Conservation (phyloP, 352 stramenopile species). For the Pythium biforme region DNA sequence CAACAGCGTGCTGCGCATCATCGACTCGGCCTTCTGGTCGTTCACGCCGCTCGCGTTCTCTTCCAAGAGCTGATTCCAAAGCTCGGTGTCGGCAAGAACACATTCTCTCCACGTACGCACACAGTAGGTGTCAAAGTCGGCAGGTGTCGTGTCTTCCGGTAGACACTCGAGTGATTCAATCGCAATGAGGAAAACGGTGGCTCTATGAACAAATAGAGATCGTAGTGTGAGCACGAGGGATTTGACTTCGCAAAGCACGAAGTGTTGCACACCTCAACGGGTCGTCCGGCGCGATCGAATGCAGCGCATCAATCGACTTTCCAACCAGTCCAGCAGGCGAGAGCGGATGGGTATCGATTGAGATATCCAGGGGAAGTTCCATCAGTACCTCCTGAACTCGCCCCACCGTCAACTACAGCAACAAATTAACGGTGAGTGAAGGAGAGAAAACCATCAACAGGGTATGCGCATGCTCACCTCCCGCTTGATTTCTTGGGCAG, state of each 20-base stretch:
- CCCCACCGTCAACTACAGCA: conserved; percentile 41
- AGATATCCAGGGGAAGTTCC: conserved; percentile 46
- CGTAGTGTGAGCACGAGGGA: not conserved
- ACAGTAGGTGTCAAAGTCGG: conserved; percentile 50
- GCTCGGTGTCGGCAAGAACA: conserved; percentile 47
- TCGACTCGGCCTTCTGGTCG: conserved; percentile 54
- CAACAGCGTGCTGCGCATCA: conserved; percentile 74
- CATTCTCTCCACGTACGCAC: conserved; percentile 55
- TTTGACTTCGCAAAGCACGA: not conserved
- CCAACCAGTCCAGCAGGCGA: conserved; percentile 43
- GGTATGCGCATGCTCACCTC: conserved; percentile 38
- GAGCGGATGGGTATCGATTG: conserved; percentile 41
- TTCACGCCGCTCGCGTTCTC: conserved; percentile 58
- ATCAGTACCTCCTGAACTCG: conserved; percentile 66
- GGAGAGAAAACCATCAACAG: not conserved
- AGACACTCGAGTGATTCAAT: conserved; percentile 67
- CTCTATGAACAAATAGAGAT: conserved; percentile 27
- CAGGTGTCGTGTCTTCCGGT: conserved; percentile 27
- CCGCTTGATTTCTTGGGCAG: conserved; percentile 49
- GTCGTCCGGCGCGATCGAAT: conserved; percentile 44
- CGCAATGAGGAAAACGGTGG: conserved; percentile 67
- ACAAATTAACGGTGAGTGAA: conserved; percentile 4
- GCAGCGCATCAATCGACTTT: conserved; percentile 46
- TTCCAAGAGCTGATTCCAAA: conserved; percentile 55
- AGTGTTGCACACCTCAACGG: conserved; percentile 42